Percentiles rank a stretch among this genome's conserved stretches.
These are phyloP conservation scores for Aureobasidium subglaciale DNA, from an alignment of 2,329 filamentous ascomycete species.

Conservation along the genomic window DNA sequence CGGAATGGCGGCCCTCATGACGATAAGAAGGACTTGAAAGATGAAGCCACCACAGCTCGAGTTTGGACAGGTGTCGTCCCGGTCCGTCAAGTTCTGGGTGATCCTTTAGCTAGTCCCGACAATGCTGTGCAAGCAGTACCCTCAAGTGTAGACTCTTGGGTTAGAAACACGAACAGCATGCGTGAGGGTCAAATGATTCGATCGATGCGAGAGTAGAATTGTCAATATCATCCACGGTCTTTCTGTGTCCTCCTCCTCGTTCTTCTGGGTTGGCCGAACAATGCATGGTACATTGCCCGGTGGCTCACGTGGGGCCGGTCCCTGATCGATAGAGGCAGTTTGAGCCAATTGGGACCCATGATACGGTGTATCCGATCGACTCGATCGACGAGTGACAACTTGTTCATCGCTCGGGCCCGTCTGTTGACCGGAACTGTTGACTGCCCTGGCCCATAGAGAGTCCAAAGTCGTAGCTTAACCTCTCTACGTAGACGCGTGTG, in stretches of 20 bases:
- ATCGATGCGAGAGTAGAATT: not conserved
- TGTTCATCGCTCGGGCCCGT: conserved; percentile 17
- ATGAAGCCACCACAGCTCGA: conserved; percentile 40
- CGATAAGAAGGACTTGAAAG: conserved; percentile 48
- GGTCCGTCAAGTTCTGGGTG: conserved; percentile 56
- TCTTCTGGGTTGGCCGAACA: conserved; percentile 1
- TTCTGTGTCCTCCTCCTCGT: not conserved
- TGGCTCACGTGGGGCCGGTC: not conserved
- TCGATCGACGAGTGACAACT: conserved; percentile 23
- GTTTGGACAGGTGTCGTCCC: conserved; percentile 59
- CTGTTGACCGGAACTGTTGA: conserved; percentile 11
- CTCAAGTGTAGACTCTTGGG: conserved; percentile 51
- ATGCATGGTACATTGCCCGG: not conserved
- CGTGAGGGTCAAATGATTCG: not conserved
- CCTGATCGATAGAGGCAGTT: not conserved
- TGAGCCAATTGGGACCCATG: conserved; percentile 19
- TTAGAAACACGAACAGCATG: conserved; percentile 40
- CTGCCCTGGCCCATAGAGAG: conserved; percentile 28
- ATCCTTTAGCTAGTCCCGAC: conserved; percentile 53
- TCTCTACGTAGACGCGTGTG: conserved; percentile 20
- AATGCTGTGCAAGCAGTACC: conserved; percentile 56
- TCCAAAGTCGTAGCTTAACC: conserved; percentile 27
- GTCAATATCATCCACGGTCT: not conserved
- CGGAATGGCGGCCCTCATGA: conserved; percentile 58
- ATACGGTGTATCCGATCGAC: conserved; percentile 27